A percentile compares a stretch with the other conserved stretches of the same genome.
phyloP scores from a whole-genome alignment of 2,329 filamentous ascomycete genomes.

The Fusarium begoniae region DNA sequence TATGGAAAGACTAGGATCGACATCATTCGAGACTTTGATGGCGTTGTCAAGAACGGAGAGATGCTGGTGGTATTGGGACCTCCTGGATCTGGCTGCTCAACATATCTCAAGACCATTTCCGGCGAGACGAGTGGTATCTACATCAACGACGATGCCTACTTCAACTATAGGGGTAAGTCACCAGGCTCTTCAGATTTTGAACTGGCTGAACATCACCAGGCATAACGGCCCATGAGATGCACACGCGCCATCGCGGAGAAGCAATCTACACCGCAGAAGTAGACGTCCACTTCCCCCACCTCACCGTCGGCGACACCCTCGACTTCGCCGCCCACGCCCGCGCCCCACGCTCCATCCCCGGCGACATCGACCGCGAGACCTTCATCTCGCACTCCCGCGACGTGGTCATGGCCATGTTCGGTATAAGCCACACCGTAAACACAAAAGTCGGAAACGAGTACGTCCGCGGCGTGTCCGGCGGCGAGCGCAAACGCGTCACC shows the following conservation, averaged over 20 bases:
- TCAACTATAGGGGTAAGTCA: slow-evolving; percentile 78
- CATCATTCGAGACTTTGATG: slow-evolving; percentile 72
- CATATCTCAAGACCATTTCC: slow-evolving; percentile 81
- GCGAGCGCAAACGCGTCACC: slow-evolving; percentile 57
- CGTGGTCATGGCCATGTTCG: slow-evolving; percentile 76
- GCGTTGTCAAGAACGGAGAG: slow-evolving; percentile 72
- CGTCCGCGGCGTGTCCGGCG: slow-evolving; percentile 65
- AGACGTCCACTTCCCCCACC: slow-evolving; percentile 78
- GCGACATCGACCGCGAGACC: slow-evolving; percentile 59
- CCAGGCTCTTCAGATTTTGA: accelerated
- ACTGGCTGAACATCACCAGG: slow-evolving; percentile 3
- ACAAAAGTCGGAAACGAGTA: slow-evolving; percentile 76
- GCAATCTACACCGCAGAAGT: slow-evolving; percentile 86
- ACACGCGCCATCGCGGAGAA: slow-evolving; percentile 67
- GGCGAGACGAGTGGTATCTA: slow-evolving; percentile 82
- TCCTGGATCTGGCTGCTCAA: slow-evolving; percentile 77
- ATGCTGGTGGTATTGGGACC: slow-evolving; percentile 78
- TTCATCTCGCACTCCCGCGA: slow-evolving; percentile 71
- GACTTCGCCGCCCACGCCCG: slow-evolving; percentile 76
- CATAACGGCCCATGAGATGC: slow-evolving; percentile 37
- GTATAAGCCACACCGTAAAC: slow-evolving; percentile 74
- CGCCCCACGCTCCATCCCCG: slow-evolving; percentile 66
- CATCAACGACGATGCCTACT: slow-evolving; percentile 71
- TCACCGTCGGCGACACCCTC: slow-evolving; percentile 79
- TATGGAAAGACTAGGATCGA: slow-evolving; percentile 66